A percentile compares a stretch with the other conserved stretches of the same genome.
Evolutionary conservation across 805 yeast species (phyloP).

Genomic region (Komagataella mondaviorum): DNA sequence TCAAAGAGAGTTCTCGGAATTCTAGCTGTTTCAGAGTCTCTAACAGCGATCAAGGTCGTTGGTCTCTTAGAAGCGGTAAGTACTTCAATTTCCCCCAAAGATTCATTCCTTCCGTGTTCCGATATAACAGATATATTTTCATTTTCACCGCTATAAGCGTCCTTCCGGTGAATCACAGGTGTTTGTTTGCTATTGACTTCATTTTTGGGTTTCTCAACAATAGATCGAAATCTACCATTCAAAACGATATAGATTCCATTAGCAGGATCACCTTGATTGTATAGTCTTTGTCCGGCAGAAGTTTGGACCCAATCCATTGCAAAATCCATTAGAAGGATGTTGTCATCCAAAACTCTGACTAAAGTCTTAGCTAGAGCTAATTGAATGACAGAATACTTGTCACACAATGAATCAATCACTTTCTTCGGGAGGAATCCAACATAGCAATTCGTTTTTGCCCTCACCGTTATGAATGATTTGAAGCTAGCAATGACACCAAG

Average conservation of each 20-base stretch:
- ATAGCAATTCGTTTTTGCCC: conserved; percentile 46
- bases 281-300: conserved; percentile 73
- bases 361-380: conserved; percentile 66
- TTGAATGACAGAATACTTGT: conserved; percentile 63
- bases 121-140: conserved; percentile 26
- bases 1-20: conserved; percentile 87
- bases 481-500: conserved; percentile 70
- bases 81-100: conserved; percentile 92
- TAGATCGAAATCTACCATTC: conserved; percentile 76
- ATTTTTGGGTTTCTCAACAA: conserved; percentile 14
- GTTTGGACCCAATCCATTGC: conserved; percentile 93
- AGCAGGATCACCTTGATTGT: conserved; percentile 74
- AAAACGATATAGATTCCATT: conserved; percentile 84
- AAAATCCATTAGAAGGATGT: conserved; percentile 67
- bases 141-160: neutral
- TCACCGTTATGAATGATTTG: conserved; percentile 61
- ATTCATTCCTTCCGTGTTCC: conserved; percentile 89
- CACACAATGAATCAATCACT: conserved; percentile 52
- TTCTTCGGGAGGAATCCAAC: conserved; percentile 60
- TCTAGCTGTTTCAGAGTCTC: conserved; percentile 90
- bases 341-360: conserved; percentile 50
- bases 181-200: neutral
- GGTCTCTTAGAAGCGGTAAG: conserved; percentile 65
- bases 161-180: neutral
- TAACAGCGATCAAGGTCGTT: conserved; percentile 63